Percentiles rank a stretch among this genome's conserved stretches.
phyloP scores from a whole-genome alignment of 1,284 basidiomycete species.

The Apiotrichum gamsii region DNA sequence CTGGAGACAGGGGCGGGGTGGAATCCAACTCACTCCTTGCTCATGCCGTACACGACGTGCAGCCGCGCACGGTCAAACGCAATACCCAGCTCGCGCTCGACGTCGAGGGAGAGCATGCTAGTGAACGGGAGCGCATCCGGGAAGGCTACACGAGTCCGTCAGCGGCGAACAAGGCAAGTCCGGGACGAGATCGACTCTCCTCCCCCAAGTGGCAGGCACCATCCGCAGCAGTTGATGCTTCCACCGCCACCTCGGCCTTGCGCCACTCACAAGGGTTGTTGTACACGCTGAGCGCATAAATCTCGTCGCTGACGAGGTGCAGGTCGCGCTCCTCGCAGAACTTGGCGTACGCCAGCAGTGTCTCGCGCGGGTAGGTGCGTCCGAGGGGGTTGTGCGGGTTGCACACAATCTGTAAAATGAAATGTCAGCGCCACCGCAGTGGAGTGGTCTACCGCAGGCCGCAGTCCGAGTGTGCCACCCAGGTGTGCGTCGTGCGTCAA shows the following conservation, averaged over 20 bases:
- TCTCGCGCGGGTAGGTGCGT: conserved; percentile 43
- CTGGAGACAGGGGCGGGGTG: too few species aligned
- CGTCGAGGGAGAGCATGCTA: conserved; percentile 46
- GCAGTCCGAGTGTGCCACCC: too few species aligned
- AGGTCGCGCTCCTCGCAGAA: conserved; percentile 49
- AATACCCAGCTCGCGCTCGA: conserved; percentile 43
- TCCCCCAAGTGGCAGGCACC: too few species aligned
- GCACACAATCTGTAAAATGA: conserved; percentile 37
- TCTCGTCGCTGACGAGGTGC: conserved; percentile 49
- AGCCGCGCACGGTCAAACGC: conserved; percentile 44
- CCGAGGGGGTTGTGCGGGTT: conserved; percentile 50
- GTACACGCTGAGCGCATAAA: conserved; percentile 48
- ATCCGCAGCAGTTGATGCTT: too few species aligned
- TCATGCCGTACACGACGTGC: conserved; percentile 47
- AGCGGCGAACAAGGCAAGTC: too few species aligned
- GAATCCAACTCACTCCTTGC: conserved; percentile 40
- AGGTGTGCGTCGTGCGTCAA: too few species aligned
- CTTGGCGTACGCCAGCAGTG: conserved; percentile 45
- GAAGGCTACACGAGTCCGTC: too few species aligned
- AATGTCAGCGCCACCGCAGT: not conserved
- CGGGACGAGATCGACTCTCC: too few species aligned
- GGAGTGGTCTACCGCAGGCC: too few species aligned
- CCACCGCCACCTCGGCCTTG: too few species aligned
- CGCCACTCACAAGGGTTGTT: conserved; percentile 26
- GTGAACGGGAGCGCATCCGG: conserved; percentile 41